phyloP scores from a whole-genome alignment of 2,329 filamentous ascomycete genomes.

The Colletotrichum neosansevieriae region DNA sequence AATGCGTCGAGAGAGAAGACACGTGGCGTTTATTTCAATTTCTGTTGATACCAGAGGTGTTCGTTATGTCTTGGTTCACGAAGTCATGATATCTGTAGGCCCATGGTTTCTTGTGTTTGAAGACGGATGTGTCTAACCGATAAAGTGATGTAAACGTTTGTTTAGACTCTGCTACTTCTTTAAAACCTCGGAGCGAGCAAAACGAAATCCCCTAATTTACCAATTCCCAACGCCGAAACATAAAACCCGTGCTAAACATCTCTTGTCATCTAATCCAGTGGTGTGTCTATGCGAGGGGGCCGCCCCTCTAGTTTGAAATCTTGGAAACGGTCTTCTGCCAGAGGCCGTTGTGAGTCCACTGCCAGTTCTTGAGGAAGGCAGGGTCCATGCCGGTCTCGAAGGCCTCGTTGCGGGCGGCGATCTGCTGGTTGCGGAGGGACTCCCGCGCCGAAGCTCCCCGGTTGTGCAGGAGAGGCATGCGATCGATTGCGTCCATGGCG shows the following conservation, averaged over 20 bases:
- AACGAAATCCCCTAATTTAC: neutral
- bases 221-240: constrained; percentile 10
- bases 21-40: too few species aligned
- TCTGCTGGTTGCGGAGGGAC: constrained; percentile 72
- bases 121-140: too few species aligned
- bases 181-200: too few species aligned
- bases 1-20: too few species aligned
- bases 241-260: neutral
- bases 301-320: constrained; percentile 28
- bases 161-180: too few species aligned
- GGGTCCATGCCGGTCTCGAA: constrained; percentile 80
- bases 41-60: too few species aligned
- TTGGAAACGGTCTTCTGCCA: constrained; percentile 49
- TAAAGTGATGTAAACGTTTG: too few species aligned
- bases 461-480: constrained; percentile 72
- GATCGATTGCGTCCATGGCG: constrained; percentile 81
- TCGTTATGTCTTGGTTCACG: neutral
- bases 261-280: constrained; percentile 9
- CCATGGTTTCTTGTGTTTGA: neutral
- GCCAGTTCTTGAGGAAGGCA: constrained; percentile 73
- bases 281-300: neutral
- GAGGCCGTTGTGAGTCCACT: constrained; percentile 66
- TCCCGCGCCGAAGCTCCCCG: constrained; percentile 72
- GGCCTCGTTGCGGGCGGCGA: constrained; percentile 72
- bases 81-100: neutral